Percentiles rank a stretch among this genome's conserved stretches.
These are phyloP conservation scores for Diplodia mutila DNA, from an alignment of 2,329 filamentous ascomycete species.

Conservation along the genomic window DNA sequence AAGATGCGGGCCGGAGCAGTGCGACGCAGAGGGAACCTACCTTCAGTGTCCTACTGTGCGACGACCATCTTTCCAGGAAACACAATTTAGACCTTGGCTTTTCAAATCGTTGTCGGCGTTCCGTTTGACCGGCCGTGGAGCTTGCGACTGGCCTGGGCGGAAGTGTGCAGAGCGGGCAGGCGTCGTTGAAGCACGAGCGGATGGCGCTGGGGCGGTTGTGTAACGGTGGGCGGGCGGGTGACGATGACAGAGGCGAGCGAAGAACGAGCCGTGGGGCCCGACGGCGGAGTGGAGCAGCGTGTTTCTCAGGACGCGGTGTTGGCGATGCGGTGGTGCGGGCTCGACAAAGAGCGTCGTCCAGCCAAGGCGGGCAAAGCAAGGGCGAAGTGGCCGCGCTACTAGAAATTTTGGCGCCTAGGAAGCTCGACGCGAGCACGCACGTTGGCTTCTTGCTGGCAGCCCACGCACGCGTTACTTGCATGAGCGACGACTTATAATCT, in stretches of 20 bases:
- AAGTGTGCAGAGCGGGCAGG: slow-evolving; percentile 21
- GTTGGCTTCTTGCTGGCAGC: background rate
- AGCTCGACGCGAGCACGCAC: slow-evolving; percentile 23
- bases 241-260: slow-evolving; percentile 8
- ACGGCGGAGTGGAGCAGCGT: slow-evolving; percentile 21
- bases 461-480: slow-evolving; percentile 15
- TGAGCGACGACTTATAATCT: slow-evolving; percentile 3
- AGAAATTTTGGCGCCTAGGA: slow-evolving; percentile 22
- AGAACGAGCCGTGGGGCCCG: slow-evolving; percentile 8
- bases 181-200: slow-evolving; percentile 24
- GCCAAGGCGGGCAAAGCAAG: slow-evolving; percentile 23
- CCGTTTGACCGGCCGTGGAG: slow-evolving; percentile 17
- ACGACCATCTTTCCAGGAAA: slow-evolving; percentile 23
- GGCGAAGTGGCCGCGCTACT: slow-evolving; percentile 20
- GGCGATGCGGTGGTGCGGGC: slow-evolving; percentile 23
- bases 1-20: slow-evolving; percentile 8
- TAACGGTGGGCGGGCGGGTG: slow-evolving; percentile 16
- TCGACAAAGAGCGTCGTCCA: slow-evolving; percentile 22
- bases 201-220: slow-evolving; percentile 22
- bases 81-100: slow-evolving; percentile 20
- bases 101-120: slow-evolving; percentile 18
- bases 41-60: slow-evolving; percentile 21
- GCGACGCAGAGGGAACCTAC: slow-evolving; percentile 17
- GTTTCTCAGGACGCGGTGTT: slow-evolving; percentile 21
- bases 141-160: slow-evolving; percentile 18